Evolutionary conservation across 306 rosid species (phyloP), one percentile per base, ranked within the genome.

Genomic region (Casuarina glauca): DNA sequence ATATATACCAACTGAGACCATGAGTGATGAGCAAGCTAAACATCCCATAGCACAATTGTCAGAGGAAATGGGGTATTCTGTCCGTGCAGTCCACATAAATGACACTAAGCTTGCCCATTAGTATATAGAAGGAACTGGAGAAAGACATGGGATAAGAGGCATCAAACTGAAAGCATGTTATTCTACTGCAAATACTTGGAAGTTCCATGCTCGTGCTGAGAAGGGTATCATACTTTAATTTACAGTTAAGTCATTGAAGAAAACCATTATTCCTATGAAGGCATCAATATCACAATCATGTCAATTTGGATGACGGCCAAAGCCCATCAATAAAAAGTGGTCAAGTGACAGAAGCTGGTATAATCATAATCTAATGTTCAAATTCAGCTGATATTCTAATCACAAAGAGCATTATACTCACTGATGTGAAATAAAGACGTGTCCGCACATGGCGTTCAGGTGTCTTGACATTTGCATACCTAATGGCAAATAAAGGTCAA

Each of bases 361-460:
- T 16, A 39, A 63, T 68, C 48, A 6, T 32, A 75, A 26, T 12
- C 26, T 63, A 53, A 43, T n/a, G 69, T 72, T 48, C 46, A 36
- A 58, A 79, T 55, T 76, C 52, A 69, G 38, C 75, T 32, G 70
- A 39, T 52, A 26, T 43, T 55, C 55, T 4, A 17, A 43, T 75
- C n/a, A 78, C 45, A 42, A 13, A 52, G 70, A 68, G 58, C 63
- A 75, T 13, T 78, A 32, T 80, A 91, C 99, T 91, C 62, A 93
- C 99, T 15, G 99, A 95, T 74, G 99, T 95, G 78, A 95, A 95
- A 89, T 95, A 95, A 41, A 95, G 93, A 80, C 99, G 97, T 17
- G 99, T 95, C 42, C 99, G 90, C 82, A 95, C 96, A 72, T 95
- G 99, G 79, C 97, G 97, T 32, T 93, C 97, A 35, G 99, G 99